Evolutionary conservation across 331 rosid species (phyloP), one percentile per base, ranked within the genome.

Genomic region (Acacia concinna): DNA sequence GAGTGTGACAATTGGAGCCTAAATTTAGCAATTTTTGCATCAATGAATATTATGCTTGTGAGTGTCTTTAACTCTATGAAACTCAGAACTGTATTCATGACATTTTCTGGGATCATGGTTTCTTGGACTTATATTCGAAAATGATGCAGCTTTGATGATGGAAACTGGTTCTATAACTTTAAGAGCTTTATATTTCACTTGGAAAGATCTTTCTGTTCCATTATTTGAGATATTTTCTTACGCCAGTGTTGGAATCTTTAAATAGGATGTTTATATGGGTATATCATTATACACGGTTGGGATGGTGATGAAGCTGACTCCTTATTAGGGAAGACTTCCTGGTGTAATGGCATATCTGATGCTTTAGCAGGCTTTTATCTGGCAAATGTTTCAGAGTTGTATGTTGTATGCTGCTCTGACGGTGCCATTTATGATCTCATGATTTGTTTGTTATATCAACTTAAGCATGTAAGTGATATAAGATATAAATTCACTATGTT

Each of bases 241-340:
- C 90, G 75, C 68, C 73, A 81, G 86, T 81, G 79, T 84, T 89
- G 88, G 83, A 82, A 84, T 87, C 90, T 89, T 89, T 85, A 89
- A 85, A 80, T 89, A 87, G 93, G 93, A 84, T 85, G 76, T 89
- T 85, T 87, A 78, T 89, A 77, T 85, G 88, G 87, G 82, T 89
- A 72, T 89, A 76, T 85, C 87, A 69, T 87, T 84, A 82, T 82
- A 85, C 89, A 78, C 88, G 49, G 78, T 84, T 83, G 82, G 88
- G 91, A 87, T 72, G 93, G 82, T 87, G 93, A 89, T 72, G 93
- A 87, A 87, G 91, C 90, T 68, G 91, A 87, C 87, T 84, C 88
- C 81, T 89, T 80, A 75, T 69, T 85, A 89, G 78, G 78, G 90
- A 89, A 77, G 90, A 87, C 85, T 84, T 87, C 81, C 83, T 9